Evolutionary conservation across 257 asterid species (phyloP).

Genomic region (Schizonepeta tenuifolia): DNA sequence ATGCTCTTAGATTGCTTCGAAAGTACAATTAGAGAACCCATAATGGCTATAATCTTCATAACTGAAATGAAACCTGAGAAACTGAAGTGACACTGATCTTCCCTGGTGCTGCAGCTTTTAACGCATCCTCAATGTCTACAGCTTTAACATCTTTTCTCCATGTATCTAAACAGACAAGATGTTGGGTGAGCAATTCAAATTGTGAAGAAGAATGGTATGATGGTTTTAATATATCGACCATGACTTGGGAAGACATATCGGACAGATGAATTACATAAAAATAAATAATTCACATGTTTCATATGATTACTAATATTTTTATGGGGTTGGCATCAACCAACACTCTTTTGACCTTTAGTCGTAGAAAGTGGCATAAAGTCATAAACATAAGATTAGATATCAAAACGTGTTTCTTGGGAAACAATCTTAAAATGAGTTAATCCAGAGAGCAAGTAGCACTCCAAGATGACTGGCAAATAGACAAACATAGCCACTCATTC

Average conservation of each 20-base stretch:
- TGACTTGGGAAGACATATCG: slow-evolving; percentile 11
- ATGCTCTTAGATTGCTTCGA: slow-evolving; percentile 15
- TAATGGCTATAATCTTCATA: slow-evolving; percentile 26
- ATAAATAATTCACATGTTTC: slow-evolving; percentile 12
- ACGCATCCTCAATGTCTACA: slow-evolving; percentile 61
- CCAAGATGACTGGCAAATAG: slow-evolving; percentile 20
- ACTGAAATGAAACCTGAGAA: slow-evolving; percentile 62
- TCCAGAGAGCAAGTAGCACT: slow-evolving; percentile 16
- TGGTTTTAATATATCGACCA: neutral
- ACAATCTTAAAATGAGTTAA: neutral
- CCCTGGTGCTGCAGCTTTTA: slow-evolving; percentile 71
- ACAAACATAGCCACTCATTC: neutral
- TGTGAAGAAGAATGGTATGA: neutral
- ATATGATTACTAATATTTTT: slow-evolving; percentile 6
- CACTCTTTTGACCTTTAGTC: neutral
- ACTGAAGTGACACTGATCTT: slow-evolving; percentile 70
- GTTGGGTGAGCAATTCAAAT: slow-evolving; percentile 33
- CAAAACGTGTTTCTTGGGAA: slow-evolving; percentile 3
- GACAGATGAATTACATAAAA: slow-evolving; percentile 2
- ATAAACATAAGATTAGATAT: neutral
- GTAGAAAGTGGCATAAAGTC: slow-evolving; percentile 22
- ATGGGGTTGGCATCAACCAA: slow-evolving; percentile 6
- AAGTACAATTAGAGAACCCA: slow-evolving; percentile 18
- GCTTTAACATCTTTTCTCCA: slow-evolving; percentile 86
- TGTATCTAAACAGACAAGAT: slow-evolving; percentile 60